These are phyloP conservation scores for Teunomyces aglyptinius DNA, from an alignment of 805 yeast species.

Conservation along the genomic window DNA sequence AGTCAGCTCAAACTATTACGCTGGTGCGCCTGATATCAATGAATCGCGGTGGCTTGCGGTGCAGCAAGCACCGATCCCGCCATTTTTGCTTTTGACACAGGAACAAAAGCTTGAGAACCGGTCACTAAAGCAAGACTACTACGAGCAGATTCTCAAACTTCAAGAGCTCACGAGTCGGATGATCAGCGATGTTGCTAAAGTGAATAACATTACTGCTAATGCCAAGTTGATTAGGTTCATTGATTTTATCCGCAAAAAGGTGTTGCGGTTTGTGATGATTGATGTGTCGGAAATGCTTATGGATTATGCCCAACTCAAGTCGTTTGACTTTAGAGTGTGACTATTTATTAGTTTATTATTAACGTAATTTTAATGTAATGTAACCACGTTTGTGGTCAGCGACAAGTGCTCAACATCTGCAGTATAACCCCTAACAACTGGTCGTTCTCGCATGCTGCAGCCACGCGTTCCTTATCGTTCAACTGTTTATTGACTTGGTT, in stretches of 20 bases:
- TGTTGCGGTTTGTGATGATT: slow-evolving; percentile 36
- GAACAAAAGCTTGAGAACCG: slow-evolving; percentile 31
- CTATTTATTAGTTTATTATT: not conserved
- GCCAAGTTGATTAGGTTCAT: slow-evolving; percentile 25
- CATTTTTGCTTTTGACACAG: slow-evolving; percentile 12
- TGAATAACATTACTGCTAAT: slow-evolving; percentile 11
- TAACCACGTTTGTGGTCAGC: slow-evolving; percentile 8
- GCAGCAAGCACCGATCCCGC: slow-evolving; percentile 9
- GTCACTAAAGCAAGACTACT: slow-evolving; percentile 34
- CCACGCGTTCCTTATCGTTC: slow-evolving; percentile 95
- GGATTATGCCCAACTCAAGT: slow-evolving; percentile 27
- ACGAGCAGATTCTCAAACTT: slow-evolving; percentile 24
- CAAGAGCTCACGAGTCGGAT: slow-evolving; percentile 13
- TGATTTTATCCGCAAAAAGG: slow-evolving; percentile 34
- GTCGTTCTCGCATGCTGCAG: slow-evolving; percentile 97
- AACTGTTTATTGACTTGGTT: slow-evolving; percentile 93
- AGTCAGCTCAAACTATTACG: slow-evolving; percentile 11
- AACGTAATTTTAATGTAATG: not conserved
- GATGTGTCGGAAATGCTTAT: slow-evolving; percentile 37
- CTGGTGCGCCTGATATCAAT: slow-evolving; percentile 8
- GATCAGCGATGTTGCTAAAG: slow-evolving; percentile 7
- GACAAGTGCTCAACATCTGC: slow-evolving; percentile 86
- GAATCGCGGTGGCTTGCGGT: slow-evolving; percentile 9
- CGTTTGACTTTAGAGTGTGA: slow-evolving; percentile 4
- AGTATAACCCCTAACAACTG: slow-evolving; percentile 87